phyloP scores from a whole-genome alignment of 163 green algal species.

The Coccomyxa subellipsoidea region DNA sequence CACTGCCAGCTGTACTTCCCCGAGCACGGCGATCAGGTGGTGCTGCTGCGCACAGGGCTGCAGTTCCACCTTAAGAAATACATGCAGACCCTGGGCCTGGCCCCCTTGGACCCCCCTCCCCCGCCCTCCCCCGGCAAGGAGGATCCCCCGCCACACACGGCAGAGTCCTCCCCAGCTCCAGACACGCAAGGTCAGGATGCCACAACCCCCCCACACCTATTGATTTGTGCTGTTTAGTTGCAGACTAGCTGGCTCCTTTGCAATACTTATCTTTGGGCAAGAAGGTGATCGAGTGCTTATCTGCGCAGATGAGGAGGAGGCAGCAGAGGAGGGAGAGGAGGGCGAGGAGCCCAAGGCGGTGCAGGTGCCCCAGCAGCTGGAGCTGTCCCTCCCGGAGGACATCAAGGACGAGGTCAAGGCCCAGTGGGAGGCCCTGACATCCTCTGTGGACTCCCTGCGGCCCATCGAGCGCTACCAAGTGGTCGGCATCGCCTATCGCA shows the following conservation, averaged over 20 bases:
- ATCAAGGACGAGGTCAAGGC: constrained; percentile 13
- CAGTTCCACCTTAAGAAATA: constrained; percentile 61
- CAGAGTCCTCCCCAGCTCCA: background rate
- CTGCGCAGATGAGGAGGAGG: background rate
- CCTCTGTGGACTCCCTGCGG: constrained; percentile 30
- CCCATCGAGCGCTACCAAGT: constrained; percentile 60
- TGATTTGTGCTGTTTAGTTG: too few relatives aligned
- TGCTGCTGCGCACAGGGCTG: constrained; percentile 56
- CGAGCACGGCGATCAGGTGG: constrained; percentile 44
- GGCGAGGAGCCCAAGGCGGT: background rate
- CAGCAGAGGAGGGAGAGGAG: background rate
- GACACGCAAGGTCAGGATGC: background rate
- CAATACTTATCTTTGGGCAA: too few relatives aligned
- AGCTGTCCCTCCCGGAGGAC: constrained; percentile 4
- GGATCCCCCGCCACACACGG: background rate
- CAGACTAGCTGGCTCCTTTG: too few relatives aligned
- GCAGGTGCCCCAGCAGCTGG: constrained; percentile 15
- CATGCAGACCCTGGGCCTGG: constrained; percentile 29
- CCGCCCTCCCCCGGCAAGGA: background rate
- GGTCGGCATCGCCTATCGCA: constrained; percentile 55
- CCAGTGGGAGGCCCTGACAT: constrained; percentile 28
- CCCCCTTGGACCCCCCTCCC: background rate
- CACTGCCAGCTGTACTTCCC: constrained; percentile 66
- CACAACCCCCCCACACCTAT: background rate
- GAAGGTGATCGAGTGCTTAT: too few relatives aligned